Evolutionary conservation across 1,139 yeast genomes (phyloP).

Genomic region (Taiozyma sp.): DNA sequence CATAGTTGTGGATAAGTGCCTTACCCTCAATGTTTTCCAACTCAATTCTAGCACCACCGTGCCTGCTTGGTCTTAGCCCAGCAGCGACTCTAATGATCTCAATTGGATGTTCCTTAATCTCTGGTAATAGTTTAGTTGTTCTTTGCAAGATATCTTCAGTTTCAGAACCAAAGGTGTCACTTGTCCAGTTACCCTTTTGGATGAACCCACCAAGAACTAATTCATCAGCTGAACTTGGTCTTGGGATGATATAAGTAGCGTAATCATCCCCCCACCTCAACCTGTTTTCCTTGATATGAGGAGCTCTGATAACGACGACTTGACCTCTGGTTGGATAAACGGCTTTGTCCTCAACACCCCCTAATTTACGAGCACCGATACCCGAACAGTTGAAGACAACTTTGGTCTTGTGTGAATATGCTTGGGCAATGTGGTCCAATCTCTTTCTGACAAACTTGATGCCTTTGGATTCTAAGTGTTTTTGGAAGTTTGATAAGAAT

Average conservation of each 20-base stretch:
- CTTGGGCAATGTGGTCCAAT: slow-evolving; percentile 51
- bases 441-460: slow-evolving; percentile 42
- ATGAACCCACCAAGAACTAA: slow-evolving; percentile 66
- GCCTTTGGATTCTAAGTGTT: slow-evolving; percentile 40
- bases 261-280: slow-evolving; percentile 48
- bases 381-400: slow-evolving; percentile 70
- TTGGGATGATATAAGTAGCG: slow-evolving; percentile 65
- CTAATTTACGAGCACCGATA: slow-evolving; percentile 51
- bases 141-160: slow-evolving; percentile 55
- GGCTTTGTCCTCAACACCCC: slow-evolving; percentile 51
- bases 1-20: slow-evolving; percentile 58
- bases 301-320: slow-evolving; percentile 57
- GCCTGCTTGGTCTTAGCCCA: slow-evolving; percentile 66
- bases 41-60: slow-evolving; percentile 66
- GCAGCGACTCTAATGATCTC: slow-evolving; percentile 56
- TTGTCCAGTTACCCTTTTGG: slow-evolving; percentile 55
- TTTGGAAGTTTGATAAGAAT: slow-evolving; percentile 42
- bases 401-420: slow-evolving; percentile 36
- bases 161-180: slow-evolving; percentile 49
- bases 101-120: slow-evolving; percentile 39
- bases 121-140: slow-evolving; percentile 50
- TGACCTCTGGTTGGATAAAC: slow-evolving; percentile 69
- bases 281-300: slow-evolving; percentile 45
- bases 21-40: slow-evolving; percentile 37
- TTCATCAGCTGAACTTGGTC: slow-evolving; percentile 59